Percentiles rank a stretch among this genome's conserved stretches.
These are phyloP conservation scores for Phytopythium litorale DNA, from an alignment of 352 stramenopile genomes.

Conservation along the genomic window DNA sequence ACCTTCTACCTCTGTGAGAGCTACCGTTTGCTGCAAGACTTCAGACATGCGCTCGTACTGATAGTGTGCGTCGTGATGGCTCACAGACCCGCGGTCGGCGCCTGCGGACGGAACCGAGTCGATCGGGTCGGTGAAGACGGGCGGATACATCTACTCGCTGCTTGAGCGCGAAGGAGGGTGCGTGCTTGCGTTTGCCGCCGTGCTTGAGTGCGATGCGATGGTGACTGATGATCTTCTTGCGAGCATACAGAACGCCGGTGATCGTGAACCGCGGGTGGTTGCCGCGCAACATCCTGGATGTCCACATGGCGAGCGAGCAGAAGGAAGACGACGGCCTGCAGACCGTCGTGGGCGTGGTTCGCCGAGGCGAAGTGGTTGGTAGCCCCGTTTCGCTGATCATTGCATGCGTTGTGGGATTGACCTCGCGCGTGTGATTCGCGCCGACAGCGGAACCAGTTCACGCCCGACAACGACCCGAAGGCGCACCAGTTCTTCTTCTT, in stretches of 20 bases:
- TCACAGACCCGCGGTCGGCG: slow-evolving; percentile 70
- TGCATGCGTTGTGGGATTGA: not conserved
- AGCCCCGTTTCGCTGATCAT: not conserved
- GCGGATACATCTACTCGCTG: slow-evolving; percentile 84
- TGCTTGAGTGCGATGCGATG: not conserved
- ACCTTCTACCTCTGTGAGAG: slow-evolving; percentile 79
- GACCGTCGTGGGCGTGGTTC: slow-evolving; percentile 69
- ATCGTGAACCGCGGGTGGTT: slow-evolving; percentile 87
- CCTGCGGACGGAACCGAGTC: slow-evolving; percentile 73
- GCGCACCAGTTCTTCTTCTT: slow-evolving; percentile 84
- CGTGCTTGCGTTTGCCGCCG: slow-evolving; percentile 1
- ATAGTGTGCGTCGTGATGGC: slow-evolving; percentile 6
- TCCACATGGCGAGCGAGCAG: slow-evolving; percentile 51
- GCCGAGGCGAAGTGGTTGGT: slow-evolving; percentile 73
- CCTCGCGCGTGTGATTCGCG: not conserved
- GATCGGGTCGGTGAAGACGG: slow-evolving; percentile 74
- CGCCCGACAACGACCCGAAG: slow-evolving; percentile 68
- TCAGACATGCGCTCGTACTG: not conserved
- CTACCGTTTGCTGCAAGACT: not conserved
- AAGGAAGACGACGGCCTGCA: slow-evolving; percentile 55
- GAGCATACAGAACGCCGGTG: slow-evolving; percentile 56
- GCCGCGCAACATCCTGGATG: slow-evolving; percentile 67
- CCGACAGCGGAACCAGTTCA: slow-evolving; percentile 70
- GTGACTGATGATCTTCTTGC: not conserved
- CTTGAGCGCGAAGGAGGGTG: slow-evolving; percentile 67